Evolutionary conservation across 2,329 filamentous ascomycete genomes (phyloP).

Genomic region (Trichoderma cornu-damae): DNA sequence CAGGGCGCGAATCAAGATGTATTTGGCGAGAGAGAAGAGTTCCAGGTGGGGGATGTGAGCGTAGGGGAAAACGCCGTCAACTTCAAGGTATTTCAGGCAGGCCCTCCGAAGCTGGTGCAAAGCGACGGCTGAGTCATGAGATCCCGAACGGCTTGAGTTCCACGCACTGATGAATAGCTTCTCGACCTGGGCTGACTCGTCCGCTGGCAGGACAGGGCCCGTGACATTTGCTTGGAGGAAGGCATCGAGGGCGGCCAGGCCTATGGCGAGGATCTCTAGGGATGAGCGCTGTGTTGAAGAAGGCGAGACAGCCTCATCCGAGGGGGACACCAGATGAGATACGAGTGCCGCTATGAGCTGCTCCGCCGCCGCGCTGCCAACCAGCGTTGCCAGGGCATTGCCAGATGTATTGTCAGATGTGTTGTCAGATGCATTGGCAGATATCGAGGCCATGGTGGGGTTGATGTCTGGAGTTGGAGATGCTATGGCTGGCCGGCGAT

Average conservation of each 20-base stretch:
- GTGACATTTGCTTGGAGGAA: constrained; percentile 88
- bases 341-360: constrained; percentile 16
- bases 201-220: constrained; percentile 62
- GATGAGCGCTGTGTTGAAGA: background rate
- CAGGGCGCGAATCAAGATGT: constrained; percentile 38
- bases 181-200: constrained; percentile 29
- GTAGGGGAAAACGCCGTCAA: constrained; percentile 85
- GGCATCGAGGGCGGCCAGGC: constrained; percentile 52
- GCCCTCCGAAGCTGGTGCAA: constrained; percentile 45
- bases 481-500: background rate
- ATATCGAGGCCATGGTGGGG: constrained; percentile 12
- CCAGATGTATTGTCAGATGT: background rate
- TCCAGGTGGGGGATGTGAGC: constrained; percentile 78
- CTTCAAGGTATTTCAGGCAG: constrained; percentile 63
- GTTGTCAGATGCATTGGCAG: background rate
- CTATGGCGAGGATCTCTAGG: constrained; percentile 26
- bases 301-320: background rate
- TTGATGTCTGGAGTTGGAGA: background rate
- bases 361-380: constrained; percentile 12
- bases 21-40: constrained; percentile 68
- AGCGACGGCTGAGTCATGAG: background rate
- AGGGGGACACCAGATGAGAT: background rate
- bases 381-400: constrained; percentile 9
- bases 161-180: constrained; percentile 40
- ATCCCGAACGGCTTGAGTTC: constrained; percentile 1